A percentile compares a stretch with the other conserved stretches of the same genome.
These are phyloP conservation scores for Sextonia rubra DNA, from an alignment of 164 flowering plant species.

Conservation along the genomic window DNA sequence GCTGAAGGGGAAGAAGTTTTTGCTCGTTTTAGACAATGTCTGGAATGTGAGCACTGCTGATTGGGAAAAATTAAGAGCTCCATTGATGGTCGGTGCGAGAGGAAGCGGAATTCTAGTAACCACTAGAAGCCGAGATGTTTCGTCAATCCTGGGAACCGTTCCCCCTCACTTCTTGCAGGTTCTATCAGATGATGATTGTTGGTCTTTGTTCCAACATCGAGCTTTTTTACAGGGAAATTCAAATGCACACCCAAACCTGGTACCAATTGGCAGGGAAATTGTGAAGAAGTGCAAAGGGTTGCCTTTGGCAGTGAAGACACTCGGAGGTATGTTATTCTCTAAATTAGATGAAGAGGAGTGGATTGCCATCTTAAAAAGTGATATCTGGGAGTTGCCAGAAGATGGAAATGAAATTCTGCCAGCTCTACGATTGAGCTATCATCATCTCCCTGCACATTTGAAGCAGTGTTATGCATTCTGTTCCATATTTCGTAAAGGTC, in stretches of 20 bases:
- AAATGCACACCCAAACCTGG: constrained; percentile 1
- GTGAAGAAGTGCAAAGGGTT: constrained; percentile 11
- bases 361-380: constrained; percentile 2
- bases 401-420: neutral
- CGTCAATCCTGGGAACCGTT: constrained; percentile 6
- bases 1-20: constrained; percentile 4
- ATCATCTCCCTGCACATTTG: constrained; percentile 10
- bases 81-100: neutral
- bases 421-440: constrained; percentile 12
- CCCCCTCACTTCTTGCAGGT: neutral
- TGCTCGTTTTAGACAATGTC: constrained; percentile 15
- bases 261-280: neutral
- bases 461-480: constrained; percentile 14
- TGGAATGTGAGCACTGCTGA: constrained; percentile 9
- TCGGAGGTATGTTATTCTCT: constrained; percentile 1
- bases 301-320: constrained; percentile 11
- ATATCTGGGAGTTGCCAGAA: constrained; percentile 13
- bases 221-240: neutral
- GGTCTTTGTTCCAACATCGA: neutral
- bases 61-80: constrained; percentile 4
- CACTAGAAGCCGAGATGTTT: constrained; percentile 10
- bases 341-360: constrained; percentile 8
- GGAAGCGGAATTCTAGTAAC: constrained; percentile 18
- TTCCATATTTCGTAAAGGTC: constrained; percentile 12
- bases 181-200: neutral